A percentile compares a stretch with the other conserved stretches of the same genome.
Evolutionary conservation across 257 asterid species (phyloP).

Genomic region (Rauvolfia tetraphylla): DNA sequence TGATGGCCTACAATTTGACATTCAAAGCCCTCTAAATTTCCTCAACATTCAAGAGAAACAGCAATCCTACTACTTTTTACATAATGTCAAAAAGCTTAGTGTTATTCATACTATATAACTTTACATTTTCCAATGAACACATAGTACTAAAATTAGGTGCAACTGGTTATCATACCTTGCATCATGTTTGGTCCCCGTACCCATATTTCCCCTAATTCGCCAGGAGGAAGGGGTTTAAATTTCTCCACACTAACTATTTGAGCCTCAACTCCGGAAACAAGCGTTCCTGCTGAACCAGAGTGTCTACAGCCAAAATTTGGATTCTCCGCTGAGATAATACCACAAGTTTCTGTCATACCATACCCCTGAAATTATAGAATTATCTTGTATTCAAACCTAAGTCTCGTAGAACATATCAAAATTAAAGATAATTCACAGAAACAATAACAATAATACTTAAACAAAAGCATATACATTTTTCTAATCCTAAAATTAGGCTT

Average conservation of each 20-base stretch:
- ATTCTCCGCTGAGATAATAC: slow-evolving; percentile 11
- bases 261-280: slow-evolving; percentile 69
- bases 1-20: not conserved
- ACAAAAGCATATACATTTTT: not conserved
- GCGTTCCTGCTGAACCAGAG: slow-evolving; percentile 72
- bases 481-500: not conserved
- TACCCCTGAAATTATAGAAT: slow-evolving; percentile 59
- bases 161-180: slow-evolving; percentile 47
- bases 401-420: not conserved
- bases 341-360: slow-evolving; percentile 90
- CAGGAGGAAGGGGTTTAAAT: slow-evolving; percentile 71
- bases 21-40: not conserved
- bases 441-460: not conserved
- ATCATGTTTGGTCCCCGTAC: slow-evolving; percentile 90
- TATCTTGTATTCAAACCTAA: not conserved
- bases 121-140: not conserved
- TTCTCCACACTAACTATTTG: slow-evolving; percentile 69
- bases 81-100: not conserved
- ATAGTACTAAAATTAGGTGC: not conserved
- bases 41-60: not conserved
- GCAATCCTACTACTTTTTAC: not conserved
- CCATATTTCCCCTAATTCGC: slow-evolving; percentile 86
- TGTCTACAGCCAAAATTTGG: not conserved
- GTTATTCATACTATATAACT: too few species aligned
- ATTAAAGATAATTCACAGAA: not conserved